Base-by-base conservation (phyloP, 495 filamentous ascomycete genomes). In the Chaetomium cochliodes region DNA sequence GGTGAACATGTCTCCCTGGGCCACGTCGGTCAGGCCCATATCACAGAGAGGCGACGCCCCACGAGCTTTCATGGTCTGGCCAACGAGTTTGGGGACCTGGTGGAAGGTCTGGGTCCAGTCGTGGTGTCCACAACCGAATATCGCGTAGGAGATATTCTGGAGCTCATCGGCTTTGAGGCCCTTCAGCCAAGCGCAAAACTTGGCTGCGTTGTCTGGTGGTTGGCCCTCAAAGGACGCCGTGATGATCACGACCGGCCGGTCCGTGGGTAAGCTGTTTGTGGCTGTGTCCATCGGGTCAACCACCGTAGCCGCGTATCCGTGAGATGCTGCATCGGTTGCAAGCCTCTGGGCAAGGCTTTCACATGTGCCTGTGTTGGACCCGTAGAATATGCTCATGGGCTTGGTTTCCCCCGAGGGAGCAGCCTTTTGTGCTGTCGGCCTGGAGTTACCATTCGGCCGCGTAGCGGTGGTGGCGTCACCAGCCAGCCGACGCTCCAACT, bases 91-190 rank as follows among this genome's bases (percentile, higher is more conserved):
- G 13, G 90, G 90, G 26, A 93, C 80, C 33, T 80, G 79, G 64
- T 92, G 88, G 78, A 90, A 92, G 4, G 90, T 92, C 42, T 84
- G 72, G 0, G 78, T 77, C 90, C 90, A 92, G 67, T 92, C 85
- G 60, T 72, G 76, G 63, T 80, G 77, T 30, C 79, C 85, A 50
- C 79, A 84, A 2, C 87, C 90, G 70, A 88, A 92, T 12, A 90
- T 84, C 0, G 88, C 80, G 69, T 86, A 93, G 12, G 82, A 76
- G 0, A 86, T 81, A 20, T 80, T 81, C 41, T 82, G 72, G 2
- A 88, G 72, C 16, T 77, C 75, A 28, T 77, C 72, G 0, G 71
- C 84, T 66, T 87, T 79, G 15, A 87, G 71, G 18, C 67, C 75
- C 55, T 81, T 77, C 5, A 91, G 58, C 89, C 89, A 93, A 42